Evolutionary conservation across 192 early-diverging fungal species (phyloP).

Genomic region (Entomortierella parvispora): DNA sequence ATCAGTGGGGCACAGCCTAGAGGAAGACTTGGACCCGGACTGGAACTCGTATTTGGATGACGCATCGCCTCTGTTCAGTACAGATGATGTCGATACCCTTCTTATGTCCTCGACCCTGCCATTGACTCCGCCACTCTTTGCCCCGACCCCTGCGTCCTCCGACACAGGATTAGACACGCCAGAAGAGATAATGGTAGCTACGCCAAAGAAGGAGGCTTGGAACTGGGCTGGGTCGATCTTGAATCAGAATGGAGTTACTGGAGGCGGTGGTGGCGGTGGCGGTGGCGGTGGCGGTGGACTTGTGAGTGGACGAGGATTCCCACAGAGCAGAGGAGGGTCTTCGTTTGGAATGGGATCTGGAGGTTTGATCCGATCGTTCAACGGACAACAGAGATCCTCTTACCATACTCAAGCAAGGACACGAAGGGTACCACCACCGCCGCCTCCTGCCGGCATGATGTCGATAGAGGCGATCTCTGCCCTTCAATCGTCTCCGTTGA

Average conservation of each 20-base stretch:
- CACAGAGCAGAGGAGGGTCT: slow-evolving; percentile 4
- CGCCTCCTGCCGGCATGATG: no score
- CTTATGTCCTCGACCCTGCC: neutral
- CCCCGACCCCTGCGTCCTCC: no score
- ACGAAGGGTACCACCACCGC: no score
- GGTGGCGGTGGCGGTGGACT: no score
- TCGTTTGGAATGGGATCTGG: slow-evolving; percentile 3
- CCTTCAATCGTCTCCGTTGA: neutral
- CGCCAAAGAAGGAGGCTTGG: neutral
- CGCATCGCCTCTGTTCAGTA: slow-evolving; percentile 17
- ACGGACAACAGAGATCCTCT: slow-evolving; percentile 16
- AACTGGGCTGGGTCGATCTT: neutral
- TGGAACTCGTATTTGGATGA: slow-evolving; percentile 44
- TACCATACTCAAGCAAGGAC: slow-evolving; percentile 23
- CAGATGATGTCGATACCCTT: neutral
- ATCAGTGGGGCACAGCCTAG: neutral
- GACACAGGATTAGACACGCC: neutral
- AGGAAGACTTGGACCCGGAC: slow-evolving; percentile 20
- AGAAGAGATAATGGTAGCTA: no score
- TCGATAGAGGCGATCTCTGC: no score
- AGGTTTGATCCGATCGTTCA: slow-evolving; percentile 14
- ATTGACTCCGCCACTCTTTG: neutral
- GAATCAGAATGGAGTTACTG: no score
- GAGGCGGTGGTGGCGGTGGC: no score
- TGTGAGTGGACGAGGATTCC: slow-evolving; percentile 9